Evolutionary conservation across 2,329 filamentous ascomycete species (phyloP), one percentile per base, ranked within the genome.

Genomic region (Talaromyces sp.): DNA sequence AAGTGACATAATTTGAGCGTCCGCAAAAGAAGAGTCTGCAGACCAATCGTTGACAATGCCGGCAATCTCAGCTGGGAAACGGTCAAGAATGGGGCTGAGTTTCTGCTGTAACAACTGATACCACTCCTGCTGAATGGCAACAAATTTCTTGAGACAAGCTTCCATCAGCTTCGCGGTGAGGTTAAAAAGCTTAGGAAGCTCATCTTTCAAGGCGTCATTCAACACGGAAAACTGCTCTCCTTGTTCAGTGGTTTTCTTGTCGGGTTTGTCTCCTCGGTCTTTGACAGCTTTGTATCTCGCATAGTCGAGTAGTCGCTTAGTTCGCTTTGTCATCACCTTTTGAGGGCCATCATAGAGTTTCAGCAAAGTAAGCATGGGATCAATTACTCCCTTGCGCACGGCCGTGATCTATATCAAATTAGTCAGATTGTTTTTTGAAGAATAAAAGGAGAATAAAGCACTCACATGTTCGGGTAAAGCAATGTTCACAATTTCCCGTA

Each of bases 201-300:
- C 93, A 66, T 93, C 89, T 76, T 96, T 97, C 63, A 98, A 82
- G 0, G 93, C 92, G 65, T 96, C 91, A 71, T 98, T 98, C 63
- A 99, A 81, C 8, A 92, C 92, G 47, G 91, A 85, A 74, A 96
- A 99, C 72, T 96, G 89, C 70, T 96, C 92, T 22, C 92, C 91
- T 44, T 90, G 85, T 68, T 96, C 92, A 17, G 85, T 81, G 4
- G 93, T 88, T 73, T 93, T 95, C 70, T 92, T 89, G 73, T 98
- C 93, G 13, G 92, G 82, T 68, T 91, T 96, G 75, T 96, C 93
- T 64, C 92, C 91, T 36, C 86, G 83, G 52, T 92, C 90, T 70
- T 89, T 88, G 62, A 93, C 82, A 67, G 89, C 85, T 70, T 91
- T 88, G 67, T 86, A 91, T 67, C 90, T 90, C 66, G 93, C 91